Conservation (phyloP, 202 grass and related monocot genomes). For the Elaeis oleifera region DNA sequence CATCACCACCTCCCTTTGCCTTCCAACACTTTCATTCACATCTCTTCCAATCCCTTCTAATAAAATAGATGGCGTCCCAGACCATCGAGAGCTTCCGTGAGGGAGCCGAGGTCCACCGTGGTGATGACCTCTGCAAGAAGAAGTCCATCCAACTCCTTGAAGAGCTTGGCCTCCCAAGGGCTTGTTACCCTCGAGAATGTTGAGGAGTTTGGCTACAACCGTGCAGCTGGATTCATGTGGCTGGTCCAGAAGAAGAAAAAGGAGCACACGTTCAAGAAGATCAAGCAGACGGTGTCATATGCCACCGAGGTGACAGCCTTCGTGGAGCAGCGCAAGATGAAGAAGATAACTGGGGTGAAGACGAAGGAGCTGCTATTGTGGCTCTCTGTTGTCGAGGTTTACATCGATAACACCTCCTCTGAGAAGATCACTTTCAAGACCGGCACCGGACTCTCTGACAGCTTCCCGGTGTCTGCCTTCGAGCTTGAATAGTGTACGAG, state of each 20-base stretch:
- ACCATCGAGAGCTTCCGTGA: no score
- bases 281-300: constrained; percentile 6
- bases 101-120: no score
- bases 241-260: constrained; percentile 10
- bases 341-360: constrained; percentile 16
- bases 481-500: background rate
- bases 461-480: constrained; percentile 1
- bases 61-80: no score
- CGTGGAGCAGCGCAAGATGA: constrained; percentile 2
- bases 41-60: no score
- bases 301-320: constrained; percentile 6
- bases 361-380: constrained; percentile 9
- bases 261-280: constrained; percentile 14
- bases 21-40: no score
- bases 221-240: constrained; percentile 1
- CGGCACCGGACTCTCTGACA: constrained; percentile 8
- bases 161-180: no score
- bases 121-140: no score
- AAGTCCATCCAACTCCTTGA: no score
- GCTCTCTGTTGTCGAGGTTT: constrained; percentile 9
- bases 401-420: background rate
- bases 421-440: constrained; percentile 10
- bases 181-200: no score
- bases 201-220: background rate
- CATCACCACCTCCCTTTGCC: no score